Conservation (phyloP, 1,139 yeast genomes). For the Hyphopichia fennica region DNA sequence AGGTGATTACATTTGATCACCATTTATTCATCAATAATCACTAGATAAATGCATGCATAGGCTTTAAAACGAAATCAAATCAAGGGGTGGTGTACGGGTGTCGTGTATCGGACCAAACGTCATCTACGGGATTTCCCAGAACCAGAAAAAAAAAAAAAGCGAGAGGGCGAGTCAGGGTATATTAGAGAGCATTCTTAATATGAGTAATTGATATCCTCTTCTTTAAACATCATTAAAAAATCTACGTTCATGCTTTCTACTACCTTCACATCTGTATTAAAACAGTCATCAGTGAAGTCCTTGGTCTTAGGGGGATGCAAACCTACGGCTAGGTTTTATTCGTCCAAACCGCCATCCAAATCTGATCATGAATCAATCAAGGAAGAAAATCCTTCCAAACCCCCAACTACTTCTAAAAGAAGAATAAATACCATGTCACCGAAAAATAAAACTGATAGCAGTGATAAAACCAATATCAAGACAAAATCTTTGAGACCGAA, state of each 20-base stretch:
- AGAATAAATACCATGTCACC: slow-evolving; percentile 54
- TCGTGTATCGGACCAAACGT: too few relatives aligned
- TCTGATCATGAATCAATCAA: slow-evolving; percentile 3
- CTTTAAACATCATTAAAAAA: too few relatives aligned
- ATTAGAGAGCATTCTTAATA: too few relatives aligned
- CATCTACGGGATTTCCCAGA: too few relatives aligned
- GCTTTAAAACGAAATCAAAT: too few relatives aligned
- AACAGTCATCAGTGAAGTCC: neutral
- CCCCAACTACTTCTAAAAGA: neutral
- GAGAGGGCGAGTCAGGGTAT: too few relatives aligned
- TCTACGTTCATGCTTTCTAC: neutral
- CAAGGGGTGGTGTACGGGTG: too few relatives aligned
- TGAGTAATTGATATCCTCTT: too few relatives aligned
- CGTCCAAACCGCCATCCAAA: slow-evolving; percentile 13
- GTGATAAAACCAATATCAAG: slow-evolving; percentile 49
- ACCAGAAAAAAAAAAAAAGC: too few relatives aligned
- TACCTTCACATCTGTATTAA: neutral
- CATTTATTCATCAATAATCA: too few relatives aligned
- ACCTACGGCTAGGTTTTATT: slow-evolving; percentile 1
- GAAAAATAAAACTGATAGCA: slow-evolving; percentile 89
- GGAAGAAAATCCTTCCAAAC: neutral
- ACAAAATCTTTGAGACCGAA: neutral
- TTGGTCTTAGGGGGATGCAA: neutral
- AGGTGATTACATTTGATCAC: too few relatives aligned
- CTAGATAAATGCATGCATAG: too few relatives aligned